Conservation (phyloP, 768 basidiomycete species). For the Hericium coralloides region DNA sequence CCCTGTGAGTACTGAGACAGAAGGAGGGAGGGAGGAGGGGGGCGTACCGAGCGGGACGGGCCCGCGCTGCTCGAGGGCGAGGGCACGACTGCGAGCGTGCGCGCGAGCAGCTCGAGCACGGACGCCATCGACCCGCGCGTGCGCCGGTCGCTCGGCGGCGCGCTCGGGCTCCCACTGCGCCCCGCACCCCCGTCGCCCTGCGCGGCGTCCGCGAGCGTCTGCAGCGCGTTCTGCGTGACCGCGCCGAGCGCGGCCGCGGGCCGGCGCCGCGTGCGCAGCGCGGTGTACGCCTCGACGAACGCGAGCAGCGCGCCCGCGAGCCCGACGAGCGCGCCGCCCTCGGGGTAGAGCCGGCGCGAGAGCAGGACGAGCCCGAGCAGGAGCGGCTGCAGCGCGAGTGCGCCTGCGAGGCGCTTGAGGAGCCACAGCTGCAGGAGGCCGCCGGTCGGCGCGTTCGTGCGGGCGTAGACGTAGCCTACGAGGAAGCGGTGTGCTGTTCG, state of each 20-base stretch:
- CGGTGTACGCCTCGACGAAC: constrained; percentile 53
- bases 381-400: constrained; percentile 64
- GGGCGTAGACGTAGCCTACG: constrained; percentile 68
- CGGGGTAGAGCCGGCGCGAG: constrained; percentile 58
- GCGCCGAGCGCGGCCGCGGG: constrained; percentile 41
- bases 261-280: constrained; percentile 38
- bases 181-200: constrained; percentile 20
- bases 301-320: constrained; percentile 43
- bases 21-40: constrained; percentile 16
- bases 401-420: constrained; percentile 60
- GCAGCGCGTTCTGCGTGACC: constrained; percentile 49
- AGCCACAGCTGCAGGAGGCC: constrained; percentile 71
- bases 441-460: constrained; percentile 67
- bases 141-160: constrained; percentile 32
- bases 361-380: constrained; percentile 68
- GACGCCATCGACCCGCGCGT: constrained; percentile 69
- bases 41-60: constrained; percentile 58
- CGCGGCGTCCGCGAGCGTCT: constrained; percentile 41
- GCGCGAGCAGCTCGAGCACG: constrained; percentile 79
- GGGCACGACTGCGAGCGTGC: constrained; percentile 68
- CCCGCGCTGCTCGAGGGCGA: constrained; percentile 43
- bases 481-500: constrained; percentile 67
- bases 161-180: constrained; percentile 40
- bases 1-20: background rate
- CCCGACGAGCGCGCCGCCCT: constrained; percentile 56